These are phyloP conservation scores for Aspergillus olivimuriae DNA, from an alignment of 495 filamentous ascomycete genomes.

Conservation along the genomic window DNA sequence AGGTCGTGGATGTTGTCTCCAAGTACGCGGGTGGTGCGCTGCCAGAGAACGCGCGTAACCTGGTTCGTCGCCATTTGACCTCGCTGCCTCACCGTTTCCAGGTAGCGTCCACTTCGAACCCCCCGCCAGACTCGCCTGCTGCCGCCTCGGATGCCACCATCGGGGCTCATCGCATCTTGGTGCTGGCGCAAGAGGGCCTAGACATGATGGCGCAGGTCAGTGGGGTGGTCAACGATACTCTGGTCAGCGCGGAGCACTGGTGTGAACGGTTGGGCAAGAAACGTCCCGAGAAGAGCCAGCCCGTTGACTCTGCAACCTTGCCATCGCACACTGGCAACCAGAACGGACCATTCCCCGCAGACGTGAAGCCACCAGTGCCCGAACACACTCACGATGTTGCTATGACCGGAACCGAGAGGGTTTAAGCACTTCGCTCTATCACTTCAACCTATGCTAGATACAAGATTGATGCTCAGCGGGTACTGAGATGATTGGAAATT, in stretches of 20 bases:
- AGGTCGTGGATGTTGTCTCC: constrained; percentile 71
- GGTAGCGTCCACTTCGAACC: constrained; percentile 39
- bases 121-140: constrained; percentile 31
- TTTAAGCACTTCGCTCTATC: constrained; percentile 12
- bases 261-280: constrained; percentile 64
- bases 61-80: constrained; percentile 74
- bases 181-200: constrained; percentile 79
- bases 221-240: constrained; percentile 72
- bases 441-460: background rate
- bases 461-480: background rate
- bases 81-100: constrained; percentile 74
- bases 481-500: constrained; percentile 1
- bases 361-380: constrained; percentile 31
- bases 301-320: constrained; percentile 16
- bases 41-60: constrained; percentile 70
- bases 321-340: constrained; percentile 16
- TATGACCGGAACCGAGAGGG: constrained; percentile 36
- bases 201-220: constrained; percentile 86
- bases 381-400: constrained; percentile 27
- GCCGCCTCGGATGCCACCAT: constrained; percentile 37
- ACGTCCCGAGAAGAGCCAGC: constrained; percentile 24
- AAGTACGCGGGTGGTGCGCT: constrained; percentile 78
- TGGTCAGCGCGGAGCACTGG: constrained; percentile 83
- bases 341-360: constrained; percentile 11
- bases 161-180: constrained; percentile 62